Evolutionary conservation across 1,284 basidiomycete species (phyloP), one percentile per base, ranked within the genome.

Genomic region (Fomes fomentarius): DNA sequence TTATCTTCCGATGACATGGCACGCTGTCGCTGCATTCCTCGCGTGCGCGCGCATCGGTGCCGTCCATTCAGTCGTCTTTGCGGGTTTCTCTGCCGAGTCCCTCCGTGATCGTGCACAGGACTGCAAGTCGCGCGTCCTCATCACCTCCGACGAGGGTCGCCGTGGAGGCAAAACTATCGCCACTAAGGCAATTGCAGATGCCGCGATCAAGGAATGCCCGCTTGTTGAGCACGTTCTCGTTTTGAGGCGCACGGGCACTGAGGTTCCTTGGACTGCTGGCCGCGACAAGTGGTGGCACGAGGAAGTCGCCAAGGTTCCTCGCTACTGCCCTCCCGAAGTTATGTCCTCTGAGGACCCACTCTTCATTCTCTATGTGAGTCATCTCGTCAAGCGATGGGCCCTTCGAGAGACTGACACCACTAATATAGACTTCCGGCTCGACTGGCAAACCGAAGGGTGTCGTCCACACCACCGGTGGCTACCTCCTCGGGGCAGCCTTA

Each of bases 271-370:
- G 87, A 87, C 83, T 11, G 79, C 87, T 60, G 95, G 93, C 9
- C 79, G 96, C 52, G 96, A 99, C 75, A 81, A 85, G 64, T 98
- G 96, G 96, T 98, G 94, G 94, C 90, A 98, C 69, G 96, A 98
- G 74, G 93, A 93, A 74, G 80, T 83, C 47, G 82, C 77, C 33
- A 90, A 88, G 71, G 93, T 97, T 37, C 85, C 92, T n/a, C 83
- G 83, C 60, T 98, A 93, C 77, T 94, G 94, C 76, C 87, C 96
- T 4, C 88, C 89, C 21, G 93, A 94, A 74, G 73, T 91, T 61
- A 93, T 99, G 87, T 74, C 82, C 50, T 76, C 93, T 22, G 96
- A 99, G 71, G 96, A 98, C 73, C 96, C 96, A 5, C 81, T 99
- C 22, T 98, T 98, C 76, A 98, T 98, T 68, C 93, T 98, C 60